phyloP scores from a whole-genome alignment of 495 filamentous ascomycete genomes.

The Bacidia gigantensis region DNA sequence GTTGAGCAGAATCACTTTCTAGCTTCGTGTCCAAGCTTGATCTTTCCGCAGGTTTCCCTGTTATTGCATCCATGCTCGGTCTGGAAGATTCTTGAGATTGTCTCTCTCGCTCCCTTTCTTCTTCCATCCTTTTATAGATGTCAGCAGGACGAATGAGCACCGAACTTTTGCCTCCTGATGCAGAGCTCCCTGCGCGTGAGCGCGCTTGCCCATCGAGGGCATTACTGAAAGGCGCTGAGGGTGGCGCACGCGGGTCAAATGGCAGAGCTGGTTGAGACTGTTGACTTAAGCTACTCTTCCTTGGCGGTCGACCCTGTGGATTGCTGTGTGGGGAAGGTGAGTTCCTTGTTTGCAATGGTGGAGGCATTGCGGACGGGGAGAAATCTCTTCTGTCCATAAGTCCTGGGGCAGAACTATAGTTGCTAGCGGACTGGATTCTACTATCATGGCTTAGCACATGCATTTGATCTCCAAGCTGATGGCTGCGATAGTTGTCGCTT shows the following conservation, averaged over 20 bases:
- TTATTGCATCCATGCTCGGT: slow-evolving; percentile 30
- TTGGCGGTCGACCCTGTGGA: slow-evolving; percentile 27
- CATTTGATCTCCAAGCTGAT: slow-evolving; percentile 6
- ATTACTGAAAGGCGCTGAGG: slow-evolving; percentile 13
- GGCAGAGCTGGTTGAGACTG: slow-evolving; percentile 21
- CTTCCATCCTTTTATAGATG: slow-evolving; percentile 60
- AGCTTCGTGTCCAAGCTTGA: slow-evolving; percentile 20
- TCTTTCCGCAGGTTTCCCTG: slow-evolving; percentile 9
- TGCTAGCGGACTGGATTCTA: slow-evolving; percentile 18
- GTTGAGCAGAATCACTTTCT: slow-evolving; percentile 21
- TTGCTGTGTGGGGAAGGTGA: slow-evolving; percentile 16
- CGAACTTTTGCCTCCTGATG: slow-evolving; percentile 29
- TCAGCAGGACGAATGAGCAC: slow-evolving; percentile 65
- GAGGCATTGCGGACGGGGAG: slow-evolving; percentile 27
- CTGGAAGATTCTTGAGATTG: slow-evolving; percentile 38
- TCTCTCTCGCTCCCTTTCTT: slow-evolving; percentile 46
- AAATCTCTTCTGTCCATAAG: slow-evolving; percentile 26
- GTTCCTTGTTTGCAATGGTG: slow-evolving; percentile 22
- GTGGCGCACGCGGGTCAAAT: slow-evolving; percentile 16
- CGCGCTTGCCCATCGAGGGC: not conserved
- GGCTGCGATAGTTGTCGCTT: not conserved
- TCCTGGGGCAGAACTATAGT: slow-evolving; percentile 18
- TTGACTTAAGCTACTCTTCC: slow-evolving; percentile 48
- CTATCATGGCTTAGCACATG: slow-evolving; percentile 10
- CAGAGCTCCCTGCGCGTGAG: slow-evolving; percentile 11